Conservation (phyloP, 768 basidiomycete species). For the Pulveroboletus sp. region DNA sequence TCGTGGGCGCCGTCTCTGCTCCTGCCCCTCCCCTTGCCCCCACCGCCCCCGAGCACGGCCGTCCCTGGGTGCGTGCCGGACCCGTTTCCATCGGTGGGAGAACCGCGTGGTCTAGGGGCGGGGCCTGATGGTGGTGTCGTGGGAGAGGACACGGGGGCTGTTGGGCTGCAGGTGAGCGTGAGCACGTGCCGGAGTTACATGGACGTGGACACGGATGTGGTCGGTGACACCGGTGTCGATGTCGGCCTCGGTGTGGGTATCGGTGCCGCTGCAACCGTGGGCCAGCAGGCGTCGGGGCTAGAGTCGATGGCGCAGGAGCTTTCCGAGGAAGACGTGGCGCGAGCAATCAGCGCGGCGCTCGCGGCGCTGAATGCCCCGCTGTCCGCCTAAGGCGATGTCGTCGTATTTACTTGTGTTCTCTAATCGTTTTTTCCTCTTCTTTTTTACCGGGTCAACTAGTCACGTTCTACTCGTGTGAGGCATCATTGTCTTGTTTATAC, state of each 20-base stretch:
- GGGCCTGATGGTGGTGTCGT: not conserved
- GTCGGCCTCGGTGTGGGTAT: no score
- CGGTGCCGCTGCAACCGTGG: not conserved
- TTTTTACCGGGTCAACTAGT: no score
- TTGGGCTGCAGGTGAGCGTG: no score
- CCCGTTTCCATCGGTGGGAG: not conserved
- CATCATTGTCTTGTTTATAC: no score
- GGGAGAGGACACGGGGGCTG: no score
- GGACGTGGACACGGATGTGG: not conserved
- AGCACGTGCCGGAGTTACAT: no score
- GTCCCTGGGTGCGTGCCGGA: not conserved
- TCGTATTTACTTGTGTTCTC: no score
- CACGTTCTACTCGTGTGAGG: no score
- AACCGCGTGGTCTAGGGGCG: not conserved
- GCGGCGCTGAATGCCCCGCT: constrained; percentile 6
- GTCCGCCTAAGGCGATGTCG: no score
- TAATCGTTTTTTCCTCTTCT: no score
- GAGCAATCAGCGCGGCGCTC: constrained; percentile 23
- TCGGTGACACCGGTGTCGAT: not conserved
- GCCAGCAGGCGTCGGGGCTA: not conserved
- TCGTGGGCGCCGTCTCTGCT: constrained; percentile 17
- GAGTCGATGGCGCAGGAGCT: constrained; percentile 3
- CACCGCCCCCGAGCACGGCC: not conserved
- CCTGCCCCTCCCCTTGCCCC: no score
- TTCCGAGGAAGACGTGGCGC: constrained; percentile 18